Base-by-base conservation (phyloP, 768 basidiomycete species). In the Mrakia hoshinonis region DNA sequence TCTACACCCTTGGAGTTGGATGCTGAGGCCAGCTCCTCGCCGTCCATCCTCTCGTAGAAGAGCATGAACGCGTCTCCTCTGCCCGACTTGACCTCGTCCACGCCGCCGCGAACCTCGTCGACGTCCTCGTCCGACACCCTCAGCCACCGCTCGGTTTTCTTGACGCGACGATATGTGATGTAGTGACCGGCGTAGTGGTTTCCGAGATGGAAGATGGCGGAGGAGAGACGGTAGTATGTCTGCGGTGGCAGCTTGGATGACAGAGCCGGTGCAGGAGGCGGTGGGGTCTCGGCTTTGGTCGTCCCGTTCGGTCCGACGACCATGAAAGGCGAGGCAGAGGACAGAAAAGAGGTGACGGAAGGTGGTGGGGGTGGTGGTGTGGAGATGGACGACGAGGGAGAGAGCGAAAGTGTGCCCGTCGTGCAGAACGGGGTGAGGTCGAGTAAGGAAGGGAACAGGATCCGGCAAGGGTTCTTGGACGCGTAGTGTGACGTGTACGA, bases 131-230 rank as follows among this genome's bases (percentile, higher is more conserved):
- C 95, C 76, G 89, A 91, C 73, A 93, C 87, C 69, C 91, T 82
- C 69, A 96, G 81, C 95, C 95, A 97, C 2, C 91, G 78, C 46
- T 39, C 2, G 68, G 75, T 48, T 65, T 26, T 0, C 18, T 46
- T 24, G 79, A 89, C 90, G 60, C 94, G 84, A 20, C 96, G 85
- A 78, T 87, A 95, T 75, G 90, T 92, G 74, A 98, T 85, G 78
- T 95, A 99, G 78, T 99, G 95, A 6, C 95, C 95, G 77, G 90
- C 94, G 4, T 88, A 88, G 77, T 96, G 93, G 67, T 77, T 79
- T 18, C 95, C 95, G 77, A 87, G 95, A 79, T 98, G 95, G 75
- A 92, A 92, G 20, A 98, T 92, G 38, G 90, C 87, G 12, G 91
- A 87, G 2, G 87, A 80, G 46, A 98, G 85, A 58, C 92, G 86